Conservation (phyloP, 345 rosid genomes). For the Eucalyptus shirleyi region DNA sequence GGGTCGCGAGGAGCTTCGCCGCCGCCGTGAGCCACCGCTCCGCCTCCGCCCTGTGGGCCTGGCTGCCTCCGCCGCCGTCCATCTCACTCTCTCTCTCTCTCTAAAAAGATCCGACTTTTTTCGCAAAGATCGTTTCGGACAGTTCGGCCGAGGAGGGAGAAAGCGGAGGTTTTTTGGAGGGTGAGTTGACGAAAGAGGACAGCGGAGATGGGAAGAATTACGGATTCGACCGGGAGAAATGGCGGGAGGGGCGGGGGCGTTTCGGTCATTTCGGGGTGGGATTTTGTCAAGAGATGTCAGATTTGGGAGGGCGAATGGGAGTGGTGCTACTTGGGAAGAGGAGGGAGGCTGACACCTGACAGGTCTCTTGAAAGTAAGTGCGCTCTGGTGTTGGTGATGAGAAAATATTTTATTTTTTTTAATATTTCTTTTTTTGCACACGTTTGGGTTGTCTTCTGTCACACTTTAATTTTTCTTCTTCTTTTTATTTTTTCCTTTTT, state of each 20-base stretch:
- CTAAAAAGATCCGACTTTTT: background rate
- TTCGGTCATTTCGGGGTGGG: background rate
- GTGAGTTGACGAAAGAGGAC: background rate
- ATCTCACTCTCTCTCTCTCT: background rate
- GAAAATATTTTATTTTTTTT: background rate
- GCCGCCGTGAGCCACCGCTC: slow-evolving; percentile 80
- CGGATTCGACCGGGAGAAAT: background rate
- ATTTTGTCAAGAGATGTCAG: background rate
- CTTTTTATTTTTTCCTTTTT: accelerated
- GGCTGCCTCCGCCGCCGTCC: slow-evolving; percentile 4
- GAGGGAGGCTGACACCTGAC: background rate
- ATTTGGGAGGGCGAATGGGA: background rate
- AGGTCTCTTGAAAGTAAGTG: background rate
- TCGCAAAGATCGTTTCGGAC: background rate
- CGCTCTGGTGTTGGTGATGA: background rate
- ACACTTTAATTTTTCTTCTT: background rate
- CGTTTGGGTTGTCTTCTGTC: background rate
- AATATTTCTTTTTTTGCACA: background rate
- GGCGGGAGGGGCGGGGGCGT: background rate
- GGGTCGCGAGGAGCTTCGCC: slow-evolving; percentile 69
- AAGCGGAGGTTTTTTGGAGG: background rate
- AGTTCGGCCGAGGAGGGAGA: background rate
- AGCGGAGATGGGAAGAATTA: background rate
- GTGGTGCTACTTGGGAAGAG: background rate
- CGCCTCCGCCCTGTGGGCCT: slow-evolving; percentile 37